Percentiles rank a stretch among this genome's conserved stretches.
Conservation (phyloP, 1,139 yeast species). For the Pneumocystis oryctolagi region DNA sequence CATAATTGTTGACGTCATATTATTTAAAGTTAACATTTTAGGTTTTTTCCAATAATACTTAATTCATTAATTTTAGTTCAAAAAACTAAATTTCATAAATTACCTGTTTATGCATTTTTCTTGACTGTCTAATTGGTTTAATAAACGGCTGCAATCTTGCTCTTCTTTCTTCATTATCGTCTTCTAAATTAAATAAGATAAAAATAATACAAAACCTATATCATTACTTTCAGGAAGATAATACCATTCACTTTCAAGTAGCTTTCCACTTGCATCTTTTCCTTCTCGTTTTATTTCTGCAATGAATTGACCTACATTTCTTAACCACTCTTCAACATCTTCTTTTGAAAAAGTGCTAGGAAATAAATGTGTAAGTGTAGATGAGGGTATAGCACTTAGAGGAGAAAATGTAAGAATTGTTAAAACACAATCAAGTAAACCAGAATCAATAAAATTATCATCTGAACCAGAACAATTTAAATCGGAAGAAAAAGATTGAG, state of each 20-base stretch:
- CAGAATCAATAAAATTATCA: background rate
- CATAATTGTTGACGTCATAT: background rate
- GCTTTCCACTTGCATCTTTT: conserved; percentile 1
- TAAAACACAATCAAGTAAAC: background rate
- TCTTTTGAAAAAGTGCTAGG: background rate
- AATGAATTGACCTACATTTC: background rate
- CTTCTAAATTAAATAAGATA: conserved; percentile 1
- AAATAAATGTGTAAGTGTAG: background rate
- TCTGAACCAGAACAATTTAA: background rate
- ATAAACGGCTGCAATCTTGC: background rate
- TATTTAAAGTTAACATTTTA: background rate
- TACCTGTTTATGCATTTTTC: conserved; percentile 2
- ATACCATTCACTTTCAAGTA: background rate
- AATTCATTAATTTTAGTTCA: background rate
- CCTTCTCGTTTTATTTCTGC: conserved; percentile 2
- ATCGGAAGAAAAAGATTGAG: background rate
- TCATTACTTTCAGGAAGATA: background rate
- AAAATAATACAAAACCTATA: background rate
- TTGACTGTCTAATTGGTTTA: background rate
- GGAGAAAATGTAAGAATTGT: background rate
- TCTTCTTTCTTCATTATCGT: conserved; percentile 1
- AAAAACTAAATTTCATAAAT: background rate
- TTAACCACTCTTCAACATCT: background rate
- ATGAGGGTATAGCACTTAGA: background rate
- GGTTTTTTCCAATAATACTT: conserved; percentile 3